A percentile compares a stretch with the other conserved stretches of the same genome.
Conservation (phyloP, 2,329 filamentous ascomycete genomes). For the Phialocephala subalpina region DNA sequence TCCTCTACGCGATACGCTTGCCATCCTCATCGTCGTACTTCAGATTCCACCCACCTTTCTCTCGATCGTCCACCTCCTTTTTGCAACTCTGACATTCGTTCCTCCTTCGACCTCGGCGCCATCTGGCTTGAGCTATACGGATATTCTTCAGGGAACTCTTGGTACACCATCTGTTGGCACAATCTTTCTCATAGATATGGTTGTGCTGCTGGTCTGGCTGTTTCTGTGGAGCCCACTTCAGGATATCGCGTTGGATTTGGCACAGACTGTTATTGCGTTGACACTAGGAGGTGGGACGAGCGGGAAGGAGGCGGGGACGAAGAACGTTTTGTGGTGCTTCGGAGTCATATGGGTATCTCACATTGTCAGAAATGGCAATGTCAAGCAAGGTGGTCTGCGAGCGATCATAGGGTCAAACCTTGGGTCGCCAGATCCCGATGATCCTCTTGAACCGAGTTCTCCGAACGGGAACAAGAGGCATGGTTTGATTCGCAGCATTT, state of each 20-base stretch:
- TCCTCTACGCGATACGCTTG: slow-evolving; percentile 92
- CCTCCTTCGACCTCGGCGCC: slow-evolving; percentile 82
- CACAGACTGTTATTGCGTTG: slow-evolving; percentile 92
- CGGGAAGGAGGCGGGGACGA: slow-evolving; percentile 71
- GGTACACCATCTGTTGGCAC: slow-evolving; percentile 88
- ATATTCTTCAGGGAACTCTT: slow-evolving; percentile 88
- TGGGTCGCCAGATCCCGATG: slow-evolving; percentile 48
- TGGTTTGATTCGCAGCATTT: slow-evolving; percentile 71
- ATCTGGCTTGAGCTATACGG: slow-evolving; percentile 76
- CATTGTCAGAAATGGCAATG: slow-evolving; percentile 38
- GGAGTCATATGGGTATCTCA: slow-evolving; percentile 62
- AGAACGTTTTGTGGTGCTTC: slow-evolving; percentile 76
- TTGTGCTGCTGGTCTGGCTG: slow-evolving; percentile 86
- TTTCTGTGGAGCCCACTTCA: slow-evolving; percentile 89
- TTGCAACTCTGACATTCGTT: slow-evolving; percentile 92
- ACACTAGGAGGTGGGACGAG: slow-evolving; percentile 85
- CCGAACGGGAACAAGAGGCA: slow-evolving; percentile 63
- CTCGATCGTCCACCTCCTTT: slow-evolving; percentile 89
- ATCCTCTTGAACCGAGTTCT: slow-evolving; percentile 54
- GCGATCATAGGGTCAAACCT: slow-evolving; percentile 40
- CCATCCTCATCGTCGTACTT: slow-evolving; percentile 94
- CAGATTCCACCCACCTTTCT: slow-evolving; percentile 89
- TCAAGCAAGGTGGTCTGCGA: slow-evolving; percentile 40
- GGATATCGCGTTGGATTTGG: slow-evolving; percentile 86
- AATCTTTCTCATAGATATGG: slow-evolving; percentile 82